Base-by-base conservation (phyloP, 2,329 filamentous ascomycete species). In the Monosporascus sp. region DNA sequence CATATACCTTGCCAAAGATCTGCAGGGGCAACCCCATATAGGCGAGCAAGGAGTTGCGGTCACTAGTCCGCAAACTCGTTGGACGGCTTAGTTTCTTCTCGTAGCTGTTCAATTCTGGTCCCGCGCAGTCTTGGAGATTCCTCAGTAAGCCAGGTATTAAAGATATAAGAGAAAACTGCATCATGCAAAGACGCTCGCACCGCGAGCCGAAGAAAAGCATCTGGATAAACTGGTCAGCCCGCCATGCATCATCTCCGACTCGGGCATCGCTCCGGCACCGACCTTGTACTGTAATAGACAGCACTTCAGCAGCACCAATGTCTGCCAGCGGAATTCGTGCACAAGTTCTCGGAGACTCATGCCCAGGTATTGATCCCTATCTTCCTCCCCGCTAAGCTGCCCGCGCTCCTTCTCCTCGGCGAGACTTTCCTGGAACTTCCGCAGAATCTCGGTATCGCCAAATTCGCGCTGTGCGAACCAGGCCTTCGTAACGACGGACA, bases 171-270 rank as follows among this genome's bases (percentile, higher is more conserved):
- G 93, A 94, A 74, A 97, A 99, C 71, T 99, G 94, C 73, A 96
- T 92, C 89, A 97, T 96, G 80, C 94, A 99, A 61, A 99, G 76
- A 59, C 89, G 83, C 72, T 99, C 94, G 71, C 94, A 97, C 63
- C 91, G 86, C n/a, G 93, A 91, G 57, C 94, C 92, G 65, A 97
- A 99, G 75, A 99, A 97, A 51, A 99, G 85, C 88, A 97, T 97
- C 92, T 96, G 62, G 0, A 27, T 15, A n/a, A 51, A 14, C 18
- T 48, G n/a, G 53, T 61, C 31, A 61, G 57, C 49, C 36, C 50
- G 22, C 43, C 25, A 20, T 27, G 31, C 24, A 24, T 37, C 9
- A 35, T 18, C 20, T 18, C 25, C 22, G 41, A 31, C 22, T 11
- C 15, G 38, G 18, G 41, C 24, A 36, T 37, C 36, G 37, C 17